Evolutionary conservation across 202 grass and related monocot species (phyloP), one percentile per base, ranked within the genome.

Genomic region (Musa balbisiana): DNA sequence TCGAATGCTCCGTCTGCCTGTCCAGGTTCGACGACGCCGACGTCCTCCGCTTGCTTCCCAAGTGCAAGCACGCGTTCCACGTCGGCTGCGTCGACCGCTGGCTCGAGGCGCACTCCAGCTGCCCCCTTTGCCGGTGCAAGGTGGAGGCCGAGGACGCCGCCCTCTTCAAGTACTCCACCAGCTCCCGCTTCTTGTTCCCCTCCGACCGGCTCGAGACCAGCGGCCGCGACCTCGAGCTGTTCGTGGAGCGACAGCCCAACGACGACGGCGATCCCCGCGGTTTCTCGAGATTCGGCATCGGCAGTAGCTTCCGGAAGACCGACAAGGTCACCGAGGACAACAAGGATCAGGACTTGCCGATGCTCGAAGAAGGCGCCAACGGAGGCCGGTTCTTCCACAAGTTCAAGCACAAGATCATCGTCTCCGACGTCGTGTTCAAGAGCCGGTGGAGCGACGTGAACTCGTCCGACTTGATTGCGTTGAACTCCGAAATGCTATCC

Each of bases 361-460:
- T 55, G 3, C 67, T 53, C n/a, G 49, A 63, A 23, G 9, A 49
- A 1, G 9, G 71, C 3, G 33, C 33, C 33, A 8, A 43, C 4
- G 49, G 49, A 19, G 55, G 20, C 19, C 33, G 13, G 2, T 50
- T 67, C 55, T 79, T 87, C 51, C 88, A 99, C 82, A 81, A 87
- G 80, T 88, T 92, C 84, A 82, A 76, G 79, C 95, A 99, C 76
- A 84, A 84, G 64, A 95, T 99, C 76, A 64, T 95, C 52, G 75
- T 95, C 49, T 99, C 95, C 0, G 91, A 89, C 74, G 72, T 74
- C 14, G 83, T 92, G 71, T 90, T 99, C 80, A 91, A 88, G 76
- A 92, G 87, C 83, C 87, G 95, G 22, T 99, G 95, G 95, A 99
- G 95, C 77, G 95, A 93, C 79, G 84, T 99, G 83, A 94, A 90